A percentile compares a stretch with the other conserved stretches of the same genome.
Conservation (phyloP, 2,329 filamentous ascomycete genomes). For the Calonectria hawksworthii region DNA sequence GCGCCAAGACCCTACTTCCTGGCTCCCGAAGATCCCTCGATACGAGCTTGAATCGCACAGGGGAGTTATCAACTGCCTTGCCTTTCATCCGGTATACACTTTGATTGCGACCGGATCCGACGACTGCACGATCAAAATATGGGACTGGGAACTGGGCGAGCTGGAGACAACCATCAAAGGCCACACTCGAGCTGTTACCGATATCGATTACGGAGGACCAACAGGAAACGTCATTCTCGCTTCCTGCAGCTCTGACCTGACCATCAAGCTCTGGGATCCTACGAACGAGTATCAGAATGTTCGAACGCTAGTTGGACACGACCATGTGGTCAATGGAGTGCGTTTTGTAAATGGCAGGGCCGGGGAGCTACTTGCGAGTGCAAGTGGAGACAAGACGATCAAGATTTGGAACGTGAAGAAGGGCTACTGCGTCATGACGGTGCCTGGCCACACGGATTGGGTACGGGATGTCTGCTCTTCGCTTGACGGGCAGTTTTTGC, state of each 20-base stretch:
- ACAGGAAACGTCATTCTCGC: conserved; percentile 66
- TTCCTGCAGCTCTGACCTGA: conserved; percentile 89
- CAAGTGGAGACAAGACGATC: conserved; percentile 87
- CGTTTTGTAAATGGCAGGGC: conserved; percentile 83
- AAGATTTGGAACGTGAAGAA: conserved; percentile 95
- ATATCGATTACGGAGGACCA: conserved; percentile 91
- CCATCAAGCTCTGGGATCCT: conserved; percentile 96
- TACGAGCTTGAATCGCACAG: conserved; percentile 88
- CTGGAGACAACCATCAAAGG: conserved; percentile 90
- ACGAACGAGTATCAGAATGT: conserved; percentile 95
- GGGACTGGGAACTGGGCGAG: conserved; percentile 97
- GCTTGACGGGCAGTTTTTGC: conserved; percentile 83
- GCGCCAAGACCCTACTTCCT: conserved; percentile 83
- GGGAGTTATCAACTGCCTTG: conserved; percentile 84
- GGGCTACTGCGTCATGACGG: conserved; percentile 91
- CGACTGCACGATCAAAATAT: conserved; percentile 94
- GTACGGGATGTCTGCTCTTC: conserved; percentile 90
- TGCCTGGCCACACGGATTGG: conserved; percentile 89
- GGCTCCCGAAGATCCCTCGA: conserved; percentile 84
- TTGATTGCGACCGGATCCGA: conserved; percentile 91
- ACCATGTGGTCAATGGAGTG: conserved; percentile 90
- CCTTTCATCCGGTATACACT: conserved; percentile 93
- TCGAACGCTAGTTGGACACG: conserved; percentile 89
- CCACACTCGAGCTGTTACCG: conserved; percentile 88
- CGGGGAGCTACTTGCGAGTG: conserved; percentile 87